Conservation (phyloP, 805 yeast species). For the Allodekkera sacchari region DNA sequence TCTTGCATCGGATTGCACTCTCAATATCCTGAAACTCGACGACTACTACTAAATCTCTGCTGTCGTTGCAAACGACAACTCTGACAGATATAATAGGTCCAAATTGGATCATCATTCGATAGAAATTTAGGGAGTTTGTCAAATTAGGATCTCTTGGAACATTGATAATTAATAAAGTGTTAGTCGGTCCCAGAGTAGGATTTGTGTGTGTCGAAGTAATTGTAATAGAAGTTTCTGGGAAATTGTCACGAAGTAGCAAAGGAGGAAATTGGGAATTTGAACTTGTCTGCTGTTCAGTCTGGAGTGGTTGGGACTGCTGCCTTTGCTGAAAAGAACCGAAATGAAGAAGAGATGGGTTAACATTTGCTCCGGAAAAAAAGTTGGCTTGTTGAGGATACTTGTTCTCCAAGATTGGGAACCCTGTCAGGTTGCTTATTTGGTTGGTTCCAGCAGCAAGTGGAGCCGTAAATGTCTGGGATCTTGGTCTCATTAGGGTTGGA, state of each 20-base stretch:
- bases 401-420: no score
- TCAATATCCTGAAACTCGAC: constrained; percentile 69
- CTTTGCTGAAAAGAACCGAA: no score
- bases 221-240: constrained; percentile 48
- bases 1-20: constrained; percentile 71
- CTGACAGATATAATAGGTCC: constrained; percentile 57
- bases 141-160: constrained; percentile 43
- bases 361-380: constrained; percentile 8
- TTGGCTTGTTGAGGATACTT: no score
- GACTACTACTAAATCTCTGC: constrained; percentile 37
- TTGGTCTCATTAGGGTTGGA: constrained; percentile 27
- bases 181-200: constrained; percentile 64
- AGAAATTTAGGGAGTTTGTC: constrained; percentile 46
- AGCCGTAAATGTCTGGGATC: constrained; percentile 33
- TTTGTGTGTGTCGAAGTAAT: constrained; percentile 70
- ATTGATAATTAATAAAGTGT: constrained; percentile 70
- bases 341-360: no score
- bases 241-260: constrained; percentile 40
- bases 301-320: constrained; percentile 4
- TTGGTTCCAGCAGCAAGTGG: no score
- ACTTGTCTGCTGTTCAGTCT: constrained; percentile 12
- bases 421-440: no score
- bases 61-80: constrained; percentile 36
- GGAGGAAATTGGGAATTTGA: background rate
- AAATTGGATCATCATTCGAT: constrained; percentile 45